Conservation (phyloP, 331 rosid species). For the Dryas integrifolia region DNA sequence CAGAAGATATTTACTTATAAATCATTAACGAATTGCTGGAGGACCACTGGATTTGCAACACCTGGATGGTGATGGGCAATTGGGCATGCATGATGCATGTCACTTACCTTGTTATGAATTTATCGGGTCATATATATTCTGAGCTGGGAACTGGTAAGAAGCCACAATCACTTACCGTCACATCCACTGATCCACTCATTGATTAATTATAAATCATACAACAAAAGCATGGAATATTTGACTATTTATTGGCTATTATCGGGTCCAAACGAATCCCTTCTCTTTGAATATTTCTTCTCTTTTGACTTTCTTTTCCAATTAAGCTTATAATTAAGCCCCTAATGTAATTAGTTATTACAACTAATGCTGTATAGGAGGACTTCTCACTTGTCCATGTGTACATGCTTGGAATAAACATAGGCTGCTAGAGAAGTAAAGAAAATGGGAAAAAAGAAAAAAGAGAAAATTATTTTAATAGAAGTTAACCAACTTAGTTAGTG, state of each 20-base stretch:
- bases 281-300: constrained; percentile 1
- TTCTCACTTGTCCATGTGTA: background rate
- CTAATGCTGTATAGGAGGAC: background rate
- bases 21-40: too few relatives aligned
- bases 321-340: background rate
- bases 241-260: constrained; percentile 12
- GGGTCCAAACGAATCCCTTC: constrained; percentile 19
- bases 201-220: constrained; percentile 16
- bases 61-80: too few relatives aligned
- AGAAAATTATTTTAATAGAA: too few relatives aligned
- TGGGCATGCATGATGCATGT: too few relatives aligned
- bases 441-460: background rate
- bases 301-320: background rate
- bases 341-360: background rate
- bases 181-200: background rate
- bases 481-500: too few relatives aligned
- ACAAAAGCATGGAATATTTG: constrained; percentile 34
- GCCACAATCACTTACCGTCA: background rate
- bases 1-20: too few relatives aligned
- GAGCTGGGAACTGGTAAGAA: background rate
- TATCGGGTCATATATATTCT: background rate
- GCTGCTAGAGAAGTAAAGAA: background rate
- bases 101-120: background rate
- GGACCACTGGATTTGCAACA: too few relatives aligned
- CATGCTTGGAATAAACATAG: background rate